These are phyloP conservation scores for Mycena citricolor DNA, from an alignment of 1,284 basidiomycete genomes.

Conservation along the genomic window DNA sequence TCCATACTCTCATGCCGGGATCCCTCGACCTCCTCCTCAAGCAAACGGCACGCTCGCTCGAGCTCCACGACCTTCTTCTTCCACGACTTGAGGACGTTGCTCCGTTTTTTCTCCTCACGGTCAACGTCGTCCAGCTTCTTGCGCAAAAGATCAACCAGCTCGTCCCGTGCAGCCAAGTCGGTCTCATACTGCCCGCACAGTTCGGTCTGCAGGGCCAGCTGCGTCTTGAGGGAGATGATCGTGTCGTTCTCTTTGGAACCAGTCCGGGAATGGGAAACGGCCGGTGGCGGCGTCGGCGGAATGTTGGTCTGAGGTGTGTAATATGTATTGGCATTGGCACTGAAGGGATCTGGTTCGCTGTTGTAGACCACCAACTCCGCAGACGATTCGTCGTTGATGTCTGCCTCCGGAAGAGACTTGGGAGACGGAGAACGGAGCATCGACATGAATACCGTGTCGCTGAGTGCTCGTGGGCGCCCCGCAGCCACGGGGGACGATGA, in stretches of 20 bases:
- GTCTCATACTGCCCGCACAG: slow-evolving; percentile 71
- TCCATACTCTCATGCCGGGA: slow-evolving; percentile 67
- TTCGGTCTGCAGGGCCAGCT: slow-evolving; percentile 70
- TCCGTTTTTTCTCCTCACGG: slow-evolving; percentile 60
- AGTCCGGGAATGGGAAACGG: slow-evolving; percentile 49
- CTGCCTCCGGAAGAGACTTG: slow-evolving; percentile 40
- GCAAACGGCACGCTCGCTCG: slow-evolving; percentile 57
- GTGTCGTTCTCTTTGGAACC: slow-evolving; percentile 54
- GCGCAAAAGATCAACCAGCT: slow-evolving; percentile 58
- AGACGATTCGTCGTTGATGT: slow-evolving; percentile 58
- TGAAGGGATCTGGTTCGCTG: slow-evolving; percentile 67
- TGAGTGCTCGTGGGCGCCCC: slow-evolving; percentile 51
- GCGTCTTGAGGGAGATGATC: slow-evolving; percentile 68
- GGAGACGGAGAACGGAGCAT: slow-evolving; percentile 40
- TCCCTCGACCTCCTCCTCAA: slow-evolving; percentile 71
- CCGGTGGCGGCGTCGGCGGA: slow-evolving; percentile 61
- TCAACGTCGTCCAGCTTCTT: slow-evolving; percentile 52
- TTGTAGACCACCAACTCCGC: slow-evolving; percentile 47
- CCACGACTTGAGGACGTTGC: slow-evolving; percentile 53
- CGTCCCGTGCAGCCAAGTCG: slow-evolving; percentile 69
- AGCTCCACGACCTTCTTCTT: slow-evolving; percentile 73
- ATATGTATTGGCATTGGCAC: slow-evolving; percentile 67
- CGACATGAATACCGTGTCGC: slow-evolving; percentile 61
- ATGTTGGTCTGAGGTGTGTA: slow-evolving; percentile 71
- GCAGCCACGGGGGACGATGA: slow-evolving; percentile 27